A percentile compares a stretch with the other conserved stretches of the same genome.
Evolutionary conservation across 2,329 filamentous ascomycete species (phyloP).

Genomic region (Ophiocordyceps australis): DNA sequence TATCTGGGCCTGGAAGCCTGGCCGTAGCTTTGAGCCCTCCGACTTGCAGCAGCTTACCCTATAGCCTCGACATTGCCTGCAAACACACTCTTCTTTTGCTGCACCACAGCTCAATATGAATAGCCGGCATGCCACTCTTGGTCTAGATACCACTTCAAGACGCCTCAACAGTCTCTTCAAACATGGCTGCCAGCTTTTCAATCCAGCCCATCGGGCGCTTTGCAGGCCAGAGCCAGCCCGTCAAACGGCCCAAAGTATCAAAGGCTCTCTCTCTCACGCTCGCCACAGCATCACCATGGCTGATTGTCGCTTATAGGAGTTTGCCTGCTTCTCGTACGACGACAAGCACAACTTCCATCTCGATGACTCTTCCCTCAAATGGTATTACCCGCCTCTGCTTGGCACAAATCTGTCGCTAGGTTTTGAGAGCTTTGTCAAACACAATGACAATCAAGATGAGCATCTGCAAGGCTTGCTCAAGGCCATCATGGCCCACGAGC

Average conservation of each 20-base stretch:
- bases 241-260: slow-evolving; percentile 62
- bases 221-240: slow-evolving; percentile 45
- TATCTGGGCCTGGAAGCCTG: too few species aligned
- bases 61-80: too few species aligned
- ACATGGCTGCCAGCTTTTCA: slow-evolving; percentile 29
- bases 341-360: slow-evolving; percentile 59
- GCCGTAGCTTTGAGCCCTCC: too few species aligned
- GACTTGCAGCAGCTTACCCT: too few species aligned
- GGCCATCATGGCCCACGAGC: slow-evolving; percentile 57
- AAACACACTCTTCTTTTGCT: too few species aligned
- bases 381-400: slow-evolving; percentile 66
- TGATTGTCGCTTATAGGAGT: slow-evolving; percentile 59
- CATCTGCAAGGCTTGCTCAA: slow-evolving; percentile 73
- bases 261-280: too few species aligned
- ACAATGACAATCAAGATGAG: slow-evolving; percentile 68
- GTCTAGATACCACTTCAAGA: too few species aligned
- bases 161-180: not conserved
- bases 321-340: slow-evolving; percentile 88
- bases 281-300: too few species aligned
- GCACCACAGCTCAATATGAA: too few species aligned
- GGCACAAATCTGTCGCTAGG: slow-evolving; percentile 61
- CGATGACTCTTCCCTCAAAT: slow-evolving; percentile 64
- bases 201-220: slow-evolving; percentile 57
- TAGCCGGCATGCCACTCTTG: too few species aligned
- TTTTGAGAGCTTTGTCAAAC: slow-evolving; percentile 66